Percentiles rank a stretch among this genome's conserved stretches.
Conservation (phyloP, 2,329 filamentous ascomycete genomes). For the Cladosporium austrohemisphaericum region DNA sequence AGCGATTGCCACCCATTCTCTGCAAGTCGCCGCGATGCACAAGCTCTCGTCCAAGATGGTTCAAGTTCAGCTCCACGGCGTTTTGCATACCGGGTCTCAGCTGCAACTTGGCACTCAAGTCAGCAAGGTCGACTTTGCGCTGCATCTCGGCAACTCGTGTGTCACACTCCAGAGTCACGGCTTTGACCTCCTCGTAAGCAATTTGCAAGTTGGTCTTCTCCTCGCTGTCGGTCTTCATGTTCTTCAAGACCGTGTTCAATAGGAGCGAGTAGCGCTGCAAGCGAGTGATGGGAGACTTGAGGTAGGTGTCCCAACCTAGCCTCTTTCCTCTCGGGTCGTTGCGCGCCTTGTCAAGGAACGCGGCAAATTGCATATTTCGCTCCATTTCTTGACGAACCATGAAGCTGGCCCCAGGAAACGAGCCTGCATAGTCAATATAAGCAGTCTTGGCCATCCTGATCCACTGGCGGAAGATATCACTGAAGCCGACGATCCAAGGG, state of each 20-base stretch:
- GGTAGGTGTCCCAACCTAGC: conserved; percentile 88
- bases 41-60: conserved; percentile 88
- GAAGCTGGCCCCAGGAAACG: conserved; percentile 79
- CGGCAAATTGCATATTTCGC: conserved; percentile 78
- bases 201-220: conserved; percentile 80
- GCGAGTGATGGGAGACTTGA: conserved; percentile 89
- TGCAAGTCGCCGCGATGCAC: conserved; percentile 87
- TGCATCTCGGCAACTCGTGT: conserved; percentile 86
- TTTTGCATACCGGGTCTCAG: conserved; percentile 83
- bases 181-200: conserved; percentile 87
- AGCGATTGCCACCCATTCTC: conserved; percentile 80
- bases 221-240: conserved; percentile 77
- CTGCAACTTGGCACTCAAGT: conserved; percentile 77
- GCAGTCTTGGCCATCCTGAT: conserved; percentile 85
- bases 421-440: conserved; percentile 88
- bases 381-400: conserved; percentile 79
- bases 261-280: conserved; percentile 87
- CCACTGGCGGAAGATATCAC: conserved; percentile 97
- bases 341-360: conserved; percentile 77
- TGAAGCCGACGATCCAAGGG: conserved; percentile 89
- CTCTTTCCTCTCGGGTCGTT: conserved; percentile 75
- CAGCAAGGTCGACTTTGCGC: conserved; percentile 83
- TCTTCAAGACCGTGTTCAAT: conserved; percentile 76
- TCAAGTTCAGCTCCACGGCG: conserved; percentile 76
- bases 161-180: conserved; percentile 86